Evolutionary conservation across 75 land plant species (phyloP).

Genomic region (Picea glauca): DNA sequence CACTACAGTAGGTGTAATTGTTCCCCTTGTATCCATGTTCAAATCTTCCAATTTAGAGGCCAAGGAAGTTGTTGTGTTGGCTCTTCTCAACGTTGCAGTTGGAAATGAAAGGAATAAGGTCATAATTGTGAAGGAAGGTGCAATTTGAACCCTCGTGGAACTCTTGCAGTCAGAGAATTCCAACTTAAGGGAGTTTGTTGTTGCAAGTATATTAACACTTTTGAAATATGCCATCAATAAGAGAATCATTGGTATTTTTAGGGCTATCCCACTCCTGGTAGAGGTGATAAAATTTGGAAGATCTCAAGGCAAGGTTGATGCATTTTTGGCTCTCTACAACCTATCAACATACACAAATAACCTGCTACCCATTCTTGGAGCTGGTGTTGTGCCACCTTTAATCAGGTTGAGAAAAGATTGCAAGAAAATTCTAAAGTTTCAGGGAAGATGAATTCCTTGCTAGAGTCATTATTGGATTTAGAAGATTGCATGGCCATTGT

Average conservation of each 20-base stretch:
- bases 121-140: conserved; percentile 35
- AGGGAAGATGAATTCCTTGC: conserved; percentile 49
- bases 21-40: conserved; percentile 58
- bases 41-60: conserved; percentile 22
- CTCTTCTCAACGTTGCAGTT: conserved; percentile 65
- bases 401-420: conserved; percentile 45
- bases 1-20: conserved; percentile 44
- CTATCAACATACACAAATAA: too few relatives aligned
- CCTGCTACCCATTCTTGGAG: too few relatives aligned
- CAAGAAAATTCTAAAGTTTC: conserved; percentile 68
- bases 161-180: too few relatives aligned
- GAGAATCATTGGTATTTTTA: neutral
- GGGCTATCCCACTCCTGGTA: conserved; percentile 17
- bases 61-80: conserved; percentile 49
- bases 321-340: neutral
- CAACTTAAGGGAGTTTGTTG: too few relatives aligned
- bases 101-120: conserved; percentile 27
- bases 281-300: too few relatives aligned
- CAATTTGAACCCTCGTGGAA: neutral
- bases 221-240: too few relatives aligned
- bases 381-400: too few relatives aligned
- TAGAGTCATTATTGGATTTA: conserved; percentile 41
- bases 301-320: too few relatives aligned
- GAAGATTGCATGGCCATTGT: conserved; percentile 51
- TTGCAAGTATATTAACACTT: too few relatives aligned